Evolutionary conservation across 768 basidiomycete genomes (phyloP).

Genomic region (Tubosaeta sp.): DNA sequence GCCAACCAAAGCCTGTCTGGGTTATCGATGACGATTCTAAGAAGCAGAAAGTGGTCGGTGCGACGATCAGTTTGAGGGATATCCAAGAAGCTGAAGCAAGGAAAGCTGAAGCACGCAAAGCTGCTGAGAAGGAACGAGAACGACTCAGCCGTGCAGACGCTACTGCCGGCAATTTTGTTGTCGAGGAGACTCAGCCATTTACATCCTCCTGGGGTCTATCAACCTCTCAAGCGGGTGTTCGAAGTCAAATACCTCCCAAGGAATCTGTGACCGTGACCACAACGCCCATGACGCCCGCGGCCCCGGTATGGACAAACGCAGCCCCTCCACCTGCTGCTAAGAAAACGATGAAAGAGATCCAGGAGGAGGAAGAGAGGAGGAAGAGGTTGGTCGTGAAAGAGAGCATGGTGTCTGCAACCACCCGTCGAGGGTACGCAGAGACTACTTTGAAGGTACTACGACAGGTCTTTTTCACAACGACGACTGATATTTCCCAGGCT

Average conservation of each 20-base stretch:
- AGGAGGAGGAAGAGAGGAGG: conserved; percentile 91
- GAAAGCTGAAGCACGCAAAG: conserved; percentile 72
- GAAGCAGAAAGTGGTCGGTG: conserved; percentile 42
- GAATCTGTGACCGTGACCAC: conserved; percentile 32
- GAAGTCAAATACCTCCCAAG: conserved; percentile 38
- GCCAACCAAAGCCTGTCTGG: conserved; percentile 55
- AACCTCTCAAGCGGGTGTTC: conserved; percentile 70
- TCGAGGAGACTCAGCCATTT: conserved; percentile 58
- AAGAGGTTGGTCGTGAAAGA: conserved; percentile 68
- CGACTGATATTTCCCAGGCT: conserved; percentile 26
- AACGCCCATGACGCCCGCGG: conserved; percentile 29
- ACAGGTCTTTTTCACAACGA: background rate
- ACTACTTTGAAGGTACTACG: conserved; percentile 61
- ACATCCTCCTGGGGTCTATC: conserved; percentile 82
- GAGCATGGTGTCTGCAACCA: conserved; percentile 49
- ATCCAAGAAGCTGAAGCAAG: conserved; percentile 93
- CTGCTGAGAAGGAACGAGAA: conserved; percentile 68
- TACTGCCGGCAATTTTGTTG: conserved; percentile 31
- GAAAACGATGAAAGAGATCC: conserved; percentile 98
- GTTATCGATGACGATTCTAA: conserved; percentile 64
- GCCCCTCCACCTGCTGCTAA: conserved; percentile 54
- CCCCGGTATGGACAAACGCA: conserved; percentile 72
- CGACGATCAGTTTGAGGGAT: conserved; percentile 74
- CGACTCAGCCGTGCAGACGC: conserved; percentile 46
- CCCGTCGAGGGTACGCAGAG: conserved; percentile 76